A percentile compares a stretch with the other conserved stretches of the same genome.
Evolutionary conservation across 1,284 basidiomycete species (phyloP).

Genomic region (Pseudozyma thailandica): DNA sequence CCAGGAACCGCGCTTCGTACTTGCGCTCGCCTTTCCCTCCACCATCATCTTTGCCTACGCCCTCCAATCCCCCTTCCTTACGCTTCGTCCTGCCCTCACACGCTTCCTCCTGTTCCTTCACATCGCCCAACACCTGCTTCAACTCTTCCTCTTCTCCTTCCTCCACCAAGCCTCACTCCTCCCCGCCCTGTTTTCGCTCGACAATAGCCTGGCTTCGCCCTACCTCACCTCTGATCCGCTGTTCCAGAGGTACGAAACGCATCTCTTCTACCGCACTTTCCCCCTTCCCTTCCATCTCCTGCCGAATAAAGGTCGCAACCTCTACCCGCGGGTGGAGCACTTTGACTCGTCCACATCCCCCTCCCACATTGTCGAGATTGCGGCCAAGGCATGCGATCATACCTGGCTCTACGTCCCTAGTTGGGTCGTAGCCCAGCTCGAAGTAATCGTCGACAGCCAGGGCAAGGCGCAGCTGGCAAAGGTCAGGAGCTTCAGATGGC

Average conservation of each 20-base stretch:
- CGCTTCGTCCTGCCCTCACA: conserved; percentile 14
- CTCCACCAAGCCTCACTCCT: conserved; percentile 50
- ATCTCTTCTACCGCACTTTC: conserved; percentile 49
- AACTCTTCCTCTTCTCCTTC: conserved; percentile 43
- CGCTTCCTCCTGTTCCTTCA: conserved; percentile 14
- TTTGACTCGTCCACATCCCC: conserved; percentile 3
- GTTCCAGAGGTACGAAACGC: conserved; percentile 17
- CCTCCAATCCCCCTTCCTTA: conserved; percentile 20
- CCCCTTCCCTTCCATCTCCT: conserved; percentile 38
- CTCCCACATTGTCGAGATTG: neutral
- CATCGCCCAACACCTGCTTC: conserved; percentile 34
- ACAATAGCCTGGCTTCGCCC: conserved; percentile 11
- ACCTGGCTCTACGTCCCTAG: conserved; percentile 21
- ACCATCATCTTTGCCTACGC: conserved; percentile 36
- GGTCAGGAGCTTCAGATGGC: neutral
- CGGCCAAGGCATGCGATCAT: conserved; percentile 6
- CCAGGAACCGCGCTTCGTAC: conserved; percentile 68
- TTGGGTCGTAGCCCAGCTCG: conserved; percentile 4
- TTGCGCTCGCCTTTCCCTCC: conserved; percentile 63
- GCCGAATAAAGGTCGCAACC: conserved; percentile 7
- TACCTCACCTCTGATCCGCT: neutral
- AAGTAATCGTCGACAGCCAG: neutral
- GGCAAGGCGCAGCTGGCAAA: neutral
- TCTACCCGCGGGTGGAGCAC: conserved; percentile 10
- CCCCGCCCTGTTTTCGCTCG: conserved; percentile 36